A percentile compares a stretch with the other conserved stretches of the same genome.
Evolutionary conservation across 352 stramenopile genomes (phyloP).

Genomic region (Lagenidium giganteum): DNA sequence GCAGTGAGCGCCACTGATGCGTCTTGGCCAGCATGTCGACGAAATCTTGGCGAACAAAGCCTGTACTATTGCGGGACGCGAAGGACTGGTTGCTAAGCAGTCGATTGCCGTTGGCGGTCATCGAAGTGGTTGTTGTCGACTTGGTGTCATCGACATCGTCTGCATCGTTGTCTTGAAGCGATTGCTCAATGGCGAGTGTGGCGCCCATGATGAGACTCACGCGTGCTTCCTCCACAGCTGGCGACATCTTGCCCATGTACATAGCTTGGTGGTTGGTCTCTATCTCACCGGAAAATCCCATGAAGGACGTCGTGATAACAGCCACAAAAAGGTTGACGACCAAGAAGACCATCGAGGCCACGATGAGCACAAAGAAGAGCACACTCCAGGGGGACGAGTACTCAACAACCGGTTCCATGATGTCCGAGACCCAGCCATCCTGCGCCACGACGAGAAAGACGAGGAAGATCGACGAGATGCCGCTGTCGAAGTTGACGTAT

Average conservation of each 20-base stretch:
- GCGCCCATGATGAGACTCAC: constrained; percentile 80
- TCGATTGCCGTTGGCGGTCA: too few relatives aligned
- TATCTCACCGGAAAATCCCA: constrained; percentile 64
- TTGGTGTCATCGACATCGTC: neutral
- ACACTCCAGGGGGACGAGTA: constrained; percentile 44
- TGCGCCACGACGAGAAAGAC: constrained; percentile 78
- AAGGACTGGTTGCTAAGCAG: too few relatives aligned
- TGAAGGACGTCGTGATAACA: constrained; percentile 81
- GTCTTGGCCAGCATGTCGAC: constrained; percentile 34
- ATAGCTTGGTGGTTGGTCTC: neutral
- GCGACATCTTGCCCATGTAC: constrained; percentile 43
- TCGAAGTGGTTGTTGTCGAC: too few relatives aligned
- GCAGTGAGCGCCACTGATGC: constrained; percentile 44
- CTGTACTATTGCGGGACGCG: too few relatives aligned
- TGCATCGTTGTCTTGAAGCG: constrained; percentile 13
- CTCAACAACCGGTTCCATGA: constrained; percentile 76
- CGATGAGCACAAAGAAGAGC: constrained; percentile 67
- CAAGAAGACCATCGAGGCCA: constrained; percentile 74
- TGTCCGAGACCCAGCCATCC: constrained; percentile 72
- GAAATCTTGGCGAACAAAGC: too few relatives aligned
- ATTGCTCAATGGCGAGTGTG: constrained; percentile 67
- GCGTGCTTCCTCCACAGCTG: constrained; percentile 56
- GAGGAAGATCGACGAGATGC: constrained; percentile 61
- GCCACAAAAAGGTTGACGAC: constrained; percentile 81
- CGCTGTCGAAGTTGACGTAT: constrained; percentile 69